These are phyloP conservation scores for Wickerhamomyces alni DNA, from an alignment of 805 yeast species.

Conservation along the genomic window DNA sequence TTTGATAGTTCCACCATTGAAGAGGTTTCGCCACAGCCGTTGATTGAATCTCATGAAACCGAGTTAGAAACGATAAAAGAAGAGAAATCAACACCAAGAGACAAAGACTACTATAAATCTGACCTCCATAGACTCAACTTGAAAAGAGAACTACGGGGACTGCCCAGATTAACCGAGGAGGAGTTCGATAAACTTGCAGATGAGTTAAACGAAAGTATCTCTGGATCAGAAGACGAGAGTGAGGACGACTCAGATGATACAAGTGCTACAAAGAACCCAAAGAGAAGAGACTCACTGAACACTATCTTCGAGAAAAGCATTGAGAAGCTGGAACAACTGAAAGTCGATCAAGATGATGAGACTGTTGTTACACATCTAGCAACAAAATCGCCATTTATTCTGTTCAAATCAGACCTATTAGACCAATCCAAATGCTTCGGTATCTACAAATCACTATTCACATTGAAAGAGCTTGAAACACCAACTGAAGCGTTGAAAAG, in stretches of 20 bases:
- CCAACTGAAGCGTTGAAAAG: constrained; percentile 46
- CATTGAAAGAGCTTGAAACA: constrained; percentile 30
- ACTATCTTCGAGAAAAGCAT: constrained; percentile 19
- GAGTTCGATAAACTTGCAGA: constrained; percentile 54
- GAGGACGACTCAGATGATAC: constrained; percentile 21
- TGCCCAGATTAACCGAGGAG: constrained; percentile 42
- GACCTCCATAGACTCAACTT: constrained; percentile 56
- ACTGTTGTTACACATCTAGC: constrained; percentile 46
- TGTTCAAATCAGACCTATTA: constrained; percentile 45
- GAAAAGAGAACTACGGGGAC: constrained; percentile 43
- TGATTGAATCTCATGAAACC: constrained; percentile 9
- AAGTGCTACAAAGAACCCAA: constrained; percentile 1
- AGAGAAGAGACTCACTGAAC: constrained; percentile 12
- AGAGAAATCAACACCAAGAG: constrained; percentile 2
- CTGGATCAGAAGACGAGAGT: constrained; percentile 53
- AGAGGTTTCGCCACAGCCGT: constrained; percentile 21
- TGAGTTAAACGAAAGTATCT: constrained; percentile 48
- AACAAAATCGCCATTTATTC: constrained; percentile 64
- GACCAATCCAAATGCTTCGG: constrained; percentile 50
- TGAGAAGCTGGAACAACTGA: constrained; percentile 13
- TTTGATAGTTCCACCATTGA: constrained; percentile 47
- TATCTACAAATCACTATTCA: constrained; percentile 59
- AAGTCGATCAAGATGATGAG: constrained; percentile 20
- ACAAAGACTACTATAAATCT: constrained; percentile 46
- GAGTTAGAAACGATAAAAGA: constrained; percentile 6